Percentiles rank a stretch among this genome's conserved stretches.
phyloP scores from a whole-genome alignment of 2,329 filamentous ascomycete species.

The Phaeomoniella chlamydospora region DNA sequence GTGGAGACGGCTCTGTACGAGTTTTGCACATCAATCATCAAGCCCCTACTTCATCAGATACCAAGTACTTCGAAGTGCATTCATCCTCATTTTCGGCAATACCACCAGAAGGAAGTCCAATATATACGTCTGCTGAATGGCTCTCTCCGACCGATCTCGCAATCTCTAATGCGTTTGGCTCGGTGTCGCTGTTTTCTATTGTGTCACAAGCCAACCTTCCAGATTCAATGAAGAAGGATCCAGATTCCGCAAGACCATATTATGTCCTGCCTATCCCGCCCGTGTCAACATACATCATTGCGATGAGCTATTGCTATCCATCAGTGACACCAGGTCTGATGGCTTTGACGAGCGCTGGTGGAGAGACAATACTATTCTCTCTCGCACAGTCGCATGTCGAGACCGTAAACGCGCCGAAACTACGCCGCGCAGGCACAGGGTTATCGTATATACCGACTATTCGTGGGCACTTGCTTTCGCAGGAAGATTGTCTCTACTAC shows the following conservation, averaged over 20 bases:
- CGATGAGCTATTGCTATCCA: constrained; percentile 35
- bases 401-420: neutral
- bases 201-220: constrained; percentile 6
- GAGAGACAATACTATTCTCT: constrained; percentile 34
- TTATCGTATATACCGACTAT: neutral
- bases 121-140: constrained; percentile 44
- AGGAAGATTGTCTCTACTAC: constrained; percentile 6
- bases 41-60: constrained; percentile 8
- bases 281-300: constrained; percentile 23
- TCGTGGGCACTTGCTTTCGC: constrained; percentile 2
- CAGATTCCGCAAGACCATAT: constrained; percentile 17
- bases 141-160: constrained; percentile 39
- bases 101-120: constrained; percentile 28
- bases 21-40: constrained; percentile 34
- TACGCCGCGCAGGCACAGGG: neutral
- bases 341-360: constrained; percentile 37
- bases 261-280: constrained; percentile 13
- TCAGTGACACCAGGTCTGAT: constrained; percentile 36
- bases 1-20: constrained; percentile 41
- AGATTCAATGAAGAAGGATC: constrained; percentile 1
- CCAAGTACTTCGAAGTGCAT: constrained; percentile 5
- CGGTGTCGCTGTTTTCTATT: constrained; percentile 38
- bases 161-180: constrained; percentile 41
- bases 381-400: constrained; percentile 13
- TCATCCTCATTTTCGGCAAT: constrained; percentile 1